These are phyloP conservation scores for Ailanthus altissimus DNA, from an alignment of 345 rosid genomes.

Conservation along the genomic window DNA sequence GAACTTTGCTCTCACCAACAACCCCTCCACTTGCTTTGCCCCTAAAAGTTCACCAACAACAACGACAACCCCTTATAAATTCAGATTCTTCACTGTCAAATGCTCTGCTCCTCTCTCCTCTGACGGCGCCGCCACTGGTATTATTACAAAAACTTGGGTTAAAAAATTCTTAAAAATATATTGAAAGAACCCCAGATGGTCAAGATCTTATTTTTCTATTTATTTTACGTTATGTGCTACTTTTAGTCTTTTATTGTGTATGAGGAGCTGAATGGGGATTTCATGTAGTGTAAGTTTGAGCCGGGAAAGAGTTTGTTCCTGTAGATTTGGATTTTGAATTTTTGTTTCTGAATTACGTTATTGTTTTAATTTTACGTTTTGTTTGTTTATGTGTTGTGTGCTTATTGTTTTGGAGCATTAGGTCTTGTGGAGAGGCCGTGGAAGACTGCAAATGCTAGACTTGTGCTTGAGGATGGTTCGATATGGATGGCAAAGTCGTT, in stretches of 20 bases:
- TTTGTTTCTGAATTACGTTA: not conserved
- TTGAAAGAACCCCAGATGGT: not conserved
- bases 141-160: no score
- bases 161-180: no score
- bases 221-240: not conserved
- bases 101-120: constrained; percentile 55
- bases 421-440: constrained; percentile 78
- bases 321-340: not conserved
- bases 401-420: constrained; percentile 15
- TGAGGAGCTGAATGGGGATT: not conserved
- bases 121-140: constrained; percentile 54
- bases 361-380: not conserved
- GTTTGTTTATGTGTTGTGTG: no score
- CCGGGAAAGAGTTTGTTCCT: not conserved
- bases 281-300: not conserved
- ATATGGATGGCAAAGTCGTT: constrained; percentile 94
- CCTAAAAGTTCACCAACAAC: not conserved
- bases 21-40: constrained; percentile 22
- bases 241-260: not conserved
- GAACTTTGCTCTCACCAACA: constrained; percentile 18
- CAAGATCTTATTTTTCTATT: not conserved
- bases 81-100: constrained; percentile 41
- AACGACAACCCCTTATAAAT: constrained; percentile 20
- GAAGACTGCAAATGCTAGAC: constrained; percentile 79
- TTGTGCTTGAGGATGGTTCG: constrained; percentile 93